Conservation (phyloP, 2,329 filamentous ascomycete genomes). For the Penicillium sp. region DNA sequence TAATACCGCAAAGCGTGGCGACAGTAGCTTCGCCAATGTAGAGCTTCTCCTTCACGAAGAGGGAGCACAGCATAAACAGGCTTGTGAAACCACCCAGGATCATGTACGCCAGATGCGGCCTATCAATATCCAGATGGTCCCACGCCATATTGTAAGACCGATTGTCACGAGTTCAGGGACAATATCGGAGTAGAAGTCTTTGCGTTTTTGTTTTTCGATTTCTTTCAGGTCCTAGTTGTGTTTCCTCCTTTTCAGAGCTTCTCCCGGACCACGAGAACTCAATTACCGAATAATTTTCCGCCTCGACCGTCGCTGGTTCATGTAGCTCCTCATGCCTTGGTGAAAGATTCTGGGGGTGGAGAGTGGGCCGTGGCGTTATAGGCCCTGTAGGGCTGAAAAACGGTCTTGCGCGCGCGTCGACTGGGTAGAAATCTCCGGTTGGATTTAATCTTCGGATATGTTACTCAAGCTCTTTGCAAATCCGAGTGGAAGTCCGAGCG, state of each 20-base stretch:
- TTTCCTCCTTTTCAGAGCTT: background rate
- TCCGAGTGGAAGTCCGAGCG: background rate
- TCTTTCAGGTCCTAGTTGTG: background rate
- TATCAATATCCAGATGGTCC: conserved; percentile 68
- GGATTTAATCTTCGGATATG: background rate
- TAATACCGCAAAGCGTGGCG: conserved; percentile 69
- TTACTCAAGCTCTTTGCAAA: background rate
- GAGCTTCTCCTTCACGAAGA: conserved; percentile 43
- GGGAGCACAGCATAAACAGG: conserved; percentile 97
- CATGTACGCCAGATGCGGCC: conserved; percentile 96
- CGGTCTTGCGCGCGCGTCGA: background rate
- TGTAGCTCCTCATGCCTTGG: conserved; percentile 31
- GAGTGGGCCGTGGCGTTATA: conserved; percentile 6
- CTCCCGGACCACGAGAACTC: conserved; percentile 9
- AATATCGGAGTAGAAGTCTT: background rate
- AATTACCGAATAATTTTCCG: conserved; percentile 26
- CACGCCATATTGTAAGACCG: conserved; percentile 46
- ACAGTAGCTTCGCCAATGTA: conserved; percentile 68
- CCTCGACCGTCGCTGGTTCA: conserved; percentile 18
- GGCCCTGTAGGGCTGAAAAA: conserved; percentile 18
- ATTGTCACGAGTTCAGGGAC: background rate
- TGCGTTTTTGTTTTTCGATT: background rate
- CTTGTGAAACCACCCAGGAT: conserved; percentile 97
- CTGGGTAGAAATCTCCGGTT: background rate
- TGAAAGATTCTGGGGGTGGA: conserved; percentile 7